Evolutionary conservation across 305 asterid species (phyloP).

Genomic region (Solanum hybrid): DNA sequence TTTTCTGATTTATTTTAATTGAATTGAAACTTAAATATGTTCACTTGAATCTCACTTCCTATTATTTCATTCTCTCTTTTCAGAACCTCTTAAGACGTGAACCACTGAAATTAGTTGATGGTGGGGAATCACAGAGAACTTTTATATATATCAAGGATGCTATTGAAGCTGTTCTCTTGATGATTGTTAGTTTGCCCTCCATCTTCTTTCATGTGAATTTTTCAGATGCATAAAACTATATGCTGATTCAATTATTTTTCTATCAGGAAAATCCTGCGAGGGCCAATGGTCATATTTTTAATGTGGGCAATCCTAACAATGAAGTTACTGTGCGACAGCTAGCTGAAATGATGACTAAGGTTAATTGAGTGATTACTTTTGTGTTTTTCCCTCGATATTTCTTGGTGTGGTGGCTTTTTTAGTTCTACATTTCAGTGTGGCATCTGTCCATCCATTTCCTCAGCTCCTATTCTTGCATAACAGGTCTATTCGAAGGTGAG

Average conservation of each 20-base stretch:
- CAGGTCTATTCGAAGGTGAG: conserved; percentile 74
- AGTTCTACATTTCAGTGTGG: neutral
- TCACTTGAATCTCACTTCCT: conserved; percentile 3
- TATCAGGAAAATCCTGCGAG: conserved; percentile 56
- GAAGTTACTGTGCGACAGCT: conserved; percentile 64
- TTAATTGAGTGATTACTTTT: conserved; percentile 6
- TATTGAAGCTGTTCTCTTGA: conserved; percentile 73
- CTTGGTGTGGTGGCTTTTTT: neutral
- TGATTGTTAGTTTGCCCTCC: conserved; percentile 46
- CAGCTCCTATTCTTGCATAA: neutral
- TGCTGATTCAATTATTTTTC: conserved; percentile 13
- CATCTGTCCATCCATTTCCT: neutral
- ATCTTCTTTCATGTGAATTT: neutral
- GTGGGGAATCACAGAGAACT: conserved; percentile 82
- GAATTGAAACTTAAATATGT: neutral
- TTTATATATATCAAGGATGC: conserved; percentile 80
- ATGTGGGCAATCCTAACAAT: conserved; percentile 60
- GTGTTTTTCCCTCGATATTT: neutral
- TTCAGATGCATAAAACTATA: neutral
- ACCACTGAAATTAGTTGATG: conserved; percentile 79
- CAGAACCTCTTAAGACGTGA: conserved; percentile 74
- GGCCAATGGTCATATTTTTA: conserved; percentile 54
- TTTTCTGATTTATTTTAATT: conserved; percentile 2
- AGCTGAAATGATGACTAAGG: conserved; percentile 65
- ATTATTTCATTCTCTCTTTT: conserved; percentile 3